Evolutionary conservation across 202 grass and related monocot genomes (phyloP).

Genomic region (Panicum virgatum): DNA sequence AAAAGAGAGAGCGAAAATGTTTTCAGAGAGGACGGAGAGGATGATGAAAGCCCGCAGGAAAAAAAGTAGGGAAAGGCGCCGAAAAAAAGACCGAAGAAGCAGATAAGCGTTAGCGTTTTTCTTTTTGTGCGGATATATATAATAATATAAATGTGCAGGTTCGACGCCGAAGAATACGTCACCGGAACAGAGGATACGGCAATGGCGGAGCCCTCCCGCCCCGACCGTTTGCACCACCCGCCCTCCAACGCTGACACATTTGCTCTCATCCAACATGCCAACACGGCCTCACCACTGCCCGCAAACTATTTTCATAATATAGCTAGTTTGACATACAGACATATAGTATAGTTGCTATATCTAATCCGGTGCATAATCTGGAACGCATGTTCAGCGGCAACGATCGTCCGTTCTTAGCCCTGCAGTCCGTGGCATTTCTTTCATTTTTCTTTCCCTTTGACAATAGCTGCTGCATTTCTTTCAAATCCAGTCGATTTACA

Average conservation of each 20-base stretch:
- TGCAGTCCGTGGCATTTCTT: too few species aligned
- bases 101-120: background rate
- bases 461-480: background rate
- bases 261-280: conserved; percentile 9
- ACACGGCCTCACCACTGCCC: background rate
- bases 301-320: background rate
- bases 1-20: background rate
- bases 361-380: background rate
- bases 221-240: background rate
- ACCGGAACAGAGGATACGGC: background rate
- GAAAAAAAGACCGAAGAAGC: background rate
- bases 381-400: background rate
- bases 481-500: background rate
- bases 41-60: background rate
- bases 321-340: background rate
- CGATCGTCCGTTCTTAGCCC: background rate
- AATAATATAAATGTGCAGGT: background rate
- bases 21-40: background rate
- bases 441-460: too few species aligned
- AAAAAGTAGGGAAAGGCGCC: background rate
- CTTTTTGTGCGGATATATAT: background rate
- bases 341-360: background rate
- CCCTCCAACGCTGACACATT: background rate
- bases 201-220: background rate
- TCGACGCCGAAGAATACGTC: background rate